phyloP scores from a whole-genome alignment of 2,329 filamentous ascomycete species.

The Cladosporium austrohemisphaericum region DNA sequence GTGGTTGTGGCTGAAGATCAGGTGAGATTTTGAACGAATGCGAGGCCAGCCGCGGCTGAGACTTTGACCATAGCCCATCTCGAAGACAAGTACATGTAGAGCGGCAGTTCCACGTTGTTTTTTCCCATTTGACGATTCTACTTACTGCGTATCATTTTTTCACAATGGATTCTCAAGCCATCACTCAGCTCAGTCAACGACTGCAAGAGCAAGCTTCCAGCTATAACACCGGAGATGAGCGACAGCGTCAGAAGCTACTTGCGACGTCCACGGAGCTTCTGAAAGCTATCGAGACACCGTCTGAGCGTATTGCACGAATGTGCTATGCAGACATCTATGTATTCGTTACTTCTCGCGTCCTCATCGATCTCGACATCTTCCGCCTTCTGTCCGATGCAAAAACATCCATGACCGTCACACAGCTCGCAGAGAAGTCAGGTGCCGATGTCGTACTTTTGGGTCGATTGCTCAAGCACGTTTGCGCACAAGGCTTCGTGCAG shows the following conservation, averaged over 20 bases:
- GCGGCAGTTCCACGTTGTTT: too few species aligned
- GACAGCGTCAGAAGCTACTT: conserved; percentile 1
- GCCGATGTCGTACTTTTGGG: conserved; percentile 1
- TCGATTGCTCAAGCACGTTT: conserved; percentile 8
- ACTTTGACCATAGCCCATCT: too few species aligned
- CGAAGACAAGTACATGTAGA: too few species aligned
- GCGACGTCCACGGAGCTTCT: background rate
- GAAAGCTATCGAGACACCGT: background rate
- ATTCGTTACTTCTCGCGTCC: background rate
- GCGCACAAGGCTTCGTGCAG: conserved; percentile 6
- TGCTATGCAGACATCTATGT: conserved; percentile 8
- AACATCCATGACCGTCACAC: background rate
- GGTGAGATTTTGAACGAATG: too few species aligned
- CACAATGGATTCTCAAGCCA: background rate
- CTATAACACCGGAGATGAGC: background rate
- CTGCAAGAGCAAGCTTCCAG: background rate
- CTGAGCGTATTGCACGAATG: conserved; percentile 9
- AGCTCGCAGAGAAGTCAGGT: background rate
- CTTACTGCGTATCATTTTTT: too few species aligned
- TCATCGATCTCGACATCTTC: conserved; percentile 5
- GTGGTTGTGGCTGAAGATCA: too few species aligned
- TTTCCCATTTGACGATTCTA: too few species aligned
- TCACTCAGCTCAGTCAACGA: background rate
- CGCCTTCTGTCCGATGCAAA: background rate
- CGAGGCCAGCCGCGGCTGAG: too few species aligned